phyloP scores from a whole-genome alignment of 2,329 filamentous ascomycete species.

The Colletotrichum nymphaeae region DNA sequence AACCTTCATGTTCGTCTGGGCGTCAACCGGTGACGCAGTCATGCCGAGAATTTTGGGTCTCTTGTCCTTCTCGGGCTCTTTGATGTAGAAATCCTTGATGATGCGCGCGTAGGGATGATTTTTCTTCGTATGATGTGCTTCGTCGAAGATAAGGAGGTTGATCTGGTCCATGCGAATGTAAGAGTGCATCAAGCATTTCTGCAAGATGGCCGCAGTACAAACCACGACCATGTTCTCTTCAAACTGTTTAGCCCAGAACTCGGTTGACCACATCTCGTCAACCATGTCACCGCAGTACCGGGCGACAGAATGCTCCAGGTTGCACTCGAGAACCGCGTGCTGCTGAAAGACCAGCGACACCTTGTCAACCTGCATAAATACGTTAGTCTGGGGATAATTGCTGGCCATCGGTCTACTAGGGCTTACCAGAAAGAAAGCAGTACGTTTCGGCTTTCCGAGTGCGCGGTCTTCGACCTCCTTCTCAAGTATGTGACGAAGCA shows the following conservation, averaged over 20 bases:
- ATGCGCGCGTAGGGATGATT: slow-evolving; percentile 91
- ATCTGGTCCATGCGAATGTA: slow-evolving; percentile 86
- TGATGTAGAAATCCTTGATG: slow-evolving; percentile 85
- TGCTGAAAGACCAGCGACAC: slow-evolving; percentile 94
- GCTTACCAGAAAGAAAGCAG: slow-evolving; percentile 84
- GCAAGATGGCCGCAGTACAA: slow-evolving; percentile 89
- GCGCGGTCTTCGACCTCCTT: slow-evolving; percentile 79
- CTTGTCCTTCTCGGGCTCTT: slow-evolving; percentile 52
- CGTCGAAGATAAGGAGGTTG: slow-evolving; percentile 93
- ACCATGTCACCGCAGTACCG: slow-evolving; percentile 80
- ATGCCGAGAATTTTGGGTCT: slow-evolving; percentile 90
- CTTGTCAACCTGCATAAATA: slow-evolving; percentile 73
- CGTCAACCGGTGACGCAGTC: slow-evolving; percentile 95
- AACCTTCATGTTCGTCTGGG: slow-evolving; percentile 76
- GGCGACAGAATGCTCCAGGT: slow-evolving; percentile 78
- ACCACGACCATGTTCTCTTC: slow-evolving; percentile 84
- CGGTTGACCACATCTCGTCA: slow-evolving; percentile 51
- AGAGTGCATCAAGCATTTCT: slow-evolving; percentile 80
- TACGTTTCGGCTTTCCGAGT: slow-evolving; percentile 67
- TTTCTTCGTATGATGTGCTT: slow-evolving; percentile 96
- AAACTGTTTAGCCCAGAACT: slow-evolving; percentile 65
- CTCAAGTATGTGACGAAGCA: slow-evolving; percentile 81
- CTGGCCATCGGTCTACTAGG: slow-evolving; percentile 22
- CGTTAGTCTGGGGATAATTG: not conserved
- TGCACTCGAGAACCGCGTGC: slow-evolving; percentile 81